Base-by-base conservation (phyloP, 179 eudicot species). In the Drosera spatulata region DNA sequence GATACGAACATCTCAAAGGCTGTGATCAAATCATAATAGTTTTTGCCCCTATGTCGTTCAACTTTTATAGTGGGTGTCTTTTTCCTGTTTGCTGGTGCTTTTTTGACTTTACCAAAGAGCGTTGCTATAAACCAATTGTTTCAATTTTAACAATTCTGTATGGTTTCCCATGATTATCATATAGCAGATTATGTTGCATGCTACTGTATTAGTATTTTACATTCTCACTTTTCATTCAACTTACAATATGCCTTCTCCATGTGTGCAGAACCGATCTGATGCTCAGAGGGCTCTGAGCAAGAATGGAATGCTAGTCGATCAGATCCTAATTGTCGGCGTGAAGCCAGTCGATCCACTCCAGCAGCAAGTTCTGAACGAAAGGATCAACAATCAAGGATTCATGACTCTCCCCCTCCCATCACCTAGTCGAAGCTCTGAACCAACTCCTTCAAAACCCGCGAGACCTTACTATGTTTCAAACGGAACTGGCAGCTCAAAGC, bases 201-300 rank as follows among this genome's bases (percentile, higher is more conserved):
- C 33, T 22, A 22, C n/a, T n/a, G n/a, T 22, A 22, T 22, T 22
- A 22, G 33, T 22, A 22, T 22, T 22, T 22, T 22, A 22, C 33
- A 22, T 22, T 22, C 33, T 22, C 33, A 22, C 33, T 22, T 22
- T 22, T 22, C 33, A 22, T 22, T 22, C 33, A 22, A 22, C 33
- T 22, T 22, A 22, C 33, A 22, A 4, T 3, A 9, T 49, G 22
- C 7, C 15, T 51, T 51, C 15, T 13, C 57, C 41, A 10, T 42
- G 14, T 51, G 7, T 69, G 69, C 82, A 94, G 99, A 85, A 78
- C 62, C 85, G 83, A n/a, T 79, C 78, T 52, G 99, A 83, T 85
- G 99, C 99, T 38, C 91, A 78, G 40, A 90, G 81, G 71, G 97
- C 99, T 51, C 87, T 94, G 38, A 83, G 75, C 80, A 94, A 83